phyloP scores from a whole-genome alignment of 2,329 filamentous ascomycete species.

The Exophiala oligosperma region DNA sequence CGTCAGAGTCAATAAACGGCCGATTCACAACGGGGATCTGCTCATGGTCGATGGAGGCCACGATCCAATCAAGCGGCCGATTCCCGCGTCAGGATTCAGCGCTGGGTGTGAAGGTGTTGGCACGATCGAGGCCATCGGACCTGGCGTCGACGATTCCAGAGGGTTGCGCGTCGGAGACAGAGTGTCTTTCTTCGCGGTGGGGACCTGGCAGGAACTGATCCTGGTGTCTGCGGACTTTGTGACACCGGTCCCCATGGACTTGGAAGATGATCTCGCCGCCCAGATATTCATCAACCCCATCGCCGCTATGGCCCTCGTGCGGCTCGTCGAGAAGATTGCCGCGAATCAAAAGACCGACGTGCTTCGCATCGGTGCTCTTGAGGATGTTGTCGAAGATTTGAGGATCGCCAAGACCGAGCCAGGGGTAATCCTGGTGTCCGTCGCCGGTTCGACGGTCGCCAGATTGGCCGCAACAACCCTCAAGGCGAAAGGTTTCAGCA shows the following conservation, averaged over 20 bases:
- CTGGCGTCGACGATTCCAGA: neutral
- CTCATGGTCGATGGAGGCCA: conserved; percentile 2
- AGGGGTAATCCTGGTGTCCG: conserved; percentile 2
- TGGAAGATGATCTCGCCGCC: conserved; percentile 1
- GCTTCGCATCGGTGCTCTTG: neutral
- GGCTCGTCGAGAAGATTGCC: neutral
- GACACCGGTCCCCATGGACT: neutral
- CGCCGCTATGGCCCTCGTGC: neutral
- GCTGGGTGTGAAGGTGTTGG: conserved; percentile 3
- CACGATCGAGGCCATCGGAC: neutral
- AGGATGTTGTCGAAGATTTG: neutral
- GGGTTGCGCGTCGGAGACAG: neutral
- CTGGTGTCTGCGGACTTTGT: neutral
- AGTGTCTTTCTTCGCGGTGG: conserved; percentile 6
- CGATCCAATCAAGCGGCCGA: neutral
- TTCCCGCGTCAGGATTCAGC: neutral
- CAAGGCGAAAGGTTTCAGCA: conserved; percentile 5
- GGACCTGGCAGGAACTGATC: neutral
- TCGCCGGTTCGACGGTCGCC: neutral
- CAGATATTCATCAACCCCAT: conserved; percentile 6
- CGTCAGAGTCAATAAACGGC: conserved; percentile 5
- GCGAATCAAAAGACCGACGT: neutral
- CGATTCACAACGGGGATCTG: conserved; percentile 4
- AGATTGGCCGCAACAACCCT: neutral
- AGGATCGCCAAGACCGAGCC: neutral